Percentiles rank a stretch among this genome's conserved stretches.
phyloP scores from a whole-genome alignment of 352 stramenopile species.

The Phytophthora podocarpi region DNA sequence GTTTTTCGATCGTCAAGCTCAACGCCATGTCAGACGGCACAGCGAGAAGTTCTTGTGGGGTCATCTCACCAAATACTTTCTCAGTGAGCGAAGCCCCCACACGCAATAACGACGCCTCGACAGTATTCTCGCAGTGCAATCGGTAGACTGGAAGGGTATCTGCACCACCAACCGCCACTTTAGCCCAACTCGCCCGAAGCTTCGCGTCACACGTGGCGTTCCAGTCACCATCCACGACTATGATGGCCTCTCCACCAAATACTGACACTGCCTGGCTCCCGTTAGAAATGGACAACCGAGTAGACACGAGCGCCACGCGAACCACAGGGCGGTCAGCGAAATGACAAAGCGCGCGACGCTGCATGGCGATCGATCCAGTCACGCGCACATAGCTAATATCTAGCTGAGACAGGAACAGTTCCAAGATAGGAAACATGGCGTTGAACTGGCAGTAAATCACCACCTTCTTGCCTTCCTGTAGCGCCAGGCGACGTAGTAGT shows the following conservation, averaged over 20 bases:
- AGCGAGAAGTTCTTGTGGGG: conserved; percentile 66
- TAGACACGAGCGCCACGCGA: conserved; percentile 75
- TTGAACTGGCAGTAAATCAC: conserved; percentile 82
- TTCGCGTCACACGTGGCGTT: conserved; percentile 82
- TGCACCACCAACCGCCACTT: conserved; percentile 51
- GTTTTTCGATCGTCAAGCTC: conserved; percentile 60
- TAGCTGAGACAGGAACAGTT: conserved; percentile 69
- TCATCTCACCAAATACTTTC: conserved; percentile 83
- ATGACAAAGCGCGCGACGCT: conserved; percentile 70
- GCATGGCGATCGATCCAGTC: conserved; percentile 53
- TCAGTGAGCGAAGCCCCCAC: conserved; percentile 75
- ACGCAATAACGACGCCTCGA: conserved; percentile 78
- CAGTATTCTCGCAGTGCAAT: conserved; percentile 80
- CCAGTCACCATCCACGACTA: conserved; percentile 87
- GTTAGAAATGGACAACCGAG: conserved; percentile 46
- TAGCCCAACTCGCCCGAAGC: conserved; percentile 78
- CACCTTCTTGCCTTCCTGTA: conserved; percentile 70
- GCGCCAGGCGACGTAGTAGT: conserved; percentile 57
- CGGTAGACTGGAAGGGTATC: conserved; percentile 72
- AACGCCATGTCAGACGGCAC: conserved; percentile 51
- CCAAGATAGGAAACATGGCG: conserved; percentile 73
- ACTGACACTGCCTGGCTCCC: conserved; percentile 59
- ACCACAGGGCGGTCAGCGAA: conserved; percentile 68
- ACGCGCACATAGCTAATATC: conserved; percentile 72
- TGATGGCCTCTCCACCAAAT: conserved; percentile 76